Conservation (phyloP, 1,139 yeast species). For the Pichia kudriavzevii region DNA sequence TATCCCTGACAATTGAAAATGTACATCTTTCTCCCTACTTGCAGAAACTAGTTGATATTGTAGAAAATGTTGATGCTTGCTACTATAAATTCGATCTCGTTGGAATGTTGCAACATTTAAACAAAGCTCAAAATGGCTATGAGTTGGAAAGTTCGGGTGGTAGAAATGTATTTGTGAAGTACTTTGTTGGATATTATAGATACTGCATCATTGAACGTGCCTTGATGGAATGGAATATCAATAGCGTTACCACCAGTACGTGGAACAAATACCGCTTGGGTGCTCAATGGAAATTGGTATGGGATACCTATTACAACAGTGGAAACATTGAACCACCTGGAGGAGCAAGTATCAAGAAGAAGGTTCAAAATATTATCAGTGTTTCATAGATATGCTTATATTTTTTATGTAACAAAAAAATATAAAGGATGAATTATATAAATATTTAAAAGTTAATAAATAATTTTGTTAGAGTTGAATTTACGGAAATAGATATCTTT, state of each 20-base stretch:
- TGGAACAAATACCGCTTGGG: slow-evolving; percentile 6
- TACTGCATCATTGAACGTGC: slow-evolving; percentile 6
- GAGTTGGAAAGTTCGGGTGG: slow-evolving; percentile 1
- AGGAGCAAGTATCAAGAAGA: slow-evolving; percentile 1
- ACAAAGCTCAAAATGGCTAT: slow-evolving; percentile 11
- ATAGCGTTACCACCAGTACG: slow-evolving; percentile 1
- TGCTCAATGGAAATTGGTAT: slow-evolving; percentile 8
- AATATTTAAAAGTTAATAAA: too few relatives aligned
- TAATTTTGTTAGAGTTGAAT: too few relatives aligned
- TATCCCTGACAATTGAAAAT: not conserved
- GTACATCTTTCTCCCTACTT: slow-evolving; percentile 1
- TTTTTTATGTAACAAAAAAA: not conserved
- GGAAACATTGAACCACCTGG: slow-evolving; percentile 5
- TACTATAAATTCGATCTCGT: slow-evolving; percentile 3
- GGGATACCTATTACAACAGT: slow-evolving; percentile 7
- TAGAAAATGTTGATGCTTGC: slow-evolving; percentile 2
- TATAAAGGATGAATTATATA: slow-evolving; percentile 1
- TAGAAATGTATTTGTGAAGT: not conserved
- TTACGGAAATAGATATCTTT: not conserved
- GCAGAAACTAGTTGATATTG: not conserved
- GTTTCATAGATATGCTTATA: not conserved
- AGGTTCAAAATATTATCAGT: slow-evolving; percentile 1
- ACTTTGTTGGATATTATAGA: slow-evolving; percentile 5
- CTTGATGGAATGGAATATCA: slow-evolving; percentile 7
- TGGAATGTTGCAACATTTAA: slow-evolving; percentile 7